Conservation (phyloP, 495 filamentous ascomycete species). For the Aspergillus sparsus region DNA sequence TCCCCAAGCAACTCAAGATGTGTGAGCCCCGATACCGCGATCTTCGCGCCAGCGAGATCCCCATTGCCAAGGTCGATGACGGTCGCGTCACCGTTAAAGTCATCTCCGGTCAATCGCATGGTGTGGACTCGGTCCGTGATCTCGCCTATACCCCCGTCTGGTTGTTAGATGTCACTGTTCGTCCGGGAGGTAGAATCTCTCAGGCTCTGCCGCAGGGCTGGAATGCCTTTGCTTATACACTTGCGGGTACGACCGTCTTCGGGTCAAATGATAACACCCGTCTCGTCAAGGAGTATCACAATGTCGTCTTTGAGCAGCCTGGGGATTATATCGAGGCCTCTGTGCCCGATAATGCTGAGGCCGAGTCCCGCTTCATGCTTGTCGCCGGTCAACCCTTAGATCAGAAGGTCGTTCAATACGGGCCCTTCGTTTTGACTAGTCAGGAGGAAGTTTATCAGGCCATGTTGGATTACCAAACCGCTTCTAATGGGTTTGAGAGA, state of each 20-base stretch:
- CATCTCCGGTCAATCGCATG: constrained; percentile 80
- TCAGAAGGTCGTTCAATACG: constrained; percentile 94
- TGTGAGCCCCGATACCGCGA: constrained; percentile 94
- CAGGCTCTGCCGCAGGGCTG: constrained; percentile 79
- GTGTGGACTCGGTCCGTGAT: constrained; percentile 82
- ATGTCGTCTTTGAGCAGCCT: constrained; percentile 81
- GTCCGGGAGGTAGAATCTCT: constrained; percentile 71
- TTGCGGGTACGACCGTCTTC: constrained; percentile 70
- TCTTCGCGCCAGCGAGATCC: constrained; percentile 74
- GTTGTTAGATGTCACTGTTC: constrained; percentile 82
- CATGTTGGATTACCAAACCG: constrained; percentile 81
- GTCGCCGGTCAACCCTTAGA: constrained; percentile 85
- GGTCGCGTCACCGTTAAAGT: constrained; percentile 81
- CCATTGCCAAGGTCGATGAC: constrained; percentile 64
- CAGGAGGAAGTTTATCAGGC: constrained; percentile 89
- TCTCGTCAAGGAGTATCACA: constrained; percentile 72
- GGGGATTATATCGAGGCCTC: constrained; percentile 73
- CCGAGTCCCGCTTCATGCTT: constrained; percentile 70
- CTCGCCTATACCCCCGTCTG: constrained; percentile 94
- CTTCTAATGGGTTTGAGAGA: constrained; percentile 88
- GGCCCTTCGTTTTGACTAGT: constrained; percentile 84
- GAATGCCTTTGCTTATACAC: constrained; percentile 88
- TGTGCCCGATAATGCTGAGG: constrained; percentile 67
- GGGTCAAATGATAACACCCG: constrained; percentile 58
- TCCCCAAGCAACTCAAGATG: constrained; percentile 76